These are phyloP conservation scores for Dorcoceras hygrometricum DNA, from an alignment of 257 asterid species.

Conservation along the genomic window DNA sequence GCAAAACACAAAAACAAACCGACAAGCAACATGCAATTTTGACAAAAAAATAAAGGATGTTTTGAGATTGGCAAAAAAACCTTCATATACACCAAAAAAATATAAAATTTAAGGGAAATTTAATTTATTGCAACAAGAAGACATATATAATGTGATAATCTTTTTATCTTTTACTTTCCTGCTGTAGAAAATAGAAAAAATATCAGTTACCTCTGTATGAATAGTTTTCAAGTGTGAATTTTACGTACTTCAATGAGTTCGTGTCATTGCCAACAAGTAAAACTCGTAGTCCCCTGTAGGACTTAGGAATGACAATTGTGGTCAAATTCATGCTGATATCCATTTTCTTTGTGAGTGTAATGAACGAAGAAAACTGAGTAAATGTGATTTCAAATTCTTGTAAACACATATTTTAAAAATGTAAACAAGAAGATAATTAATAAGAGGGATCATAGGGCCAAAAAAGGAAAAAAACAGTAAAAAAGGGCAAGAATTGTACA, in stretches of 20 bases:
- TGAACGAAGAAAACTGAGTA: not conserved
- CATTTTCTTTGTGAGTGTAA: not conserved
- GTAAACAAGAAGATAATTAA: not conserved
- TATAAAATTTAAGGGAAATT: too few species aligned
- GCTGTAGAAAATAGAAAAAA: not conserved
- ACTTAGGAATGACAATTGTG: not conserved
- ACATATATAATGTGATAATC: not conserved
- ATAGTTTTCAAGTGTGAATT: slow-evolving; percentile 15
- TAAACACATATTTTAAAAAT: too few species aligned
- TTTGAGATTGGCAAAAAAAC: not conserved
- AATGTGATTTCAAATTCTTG: not conserved
- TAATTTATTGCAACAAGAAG: too few species aligned
- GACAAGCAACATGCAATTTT: too few species aligned
- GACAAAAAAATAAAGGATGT: not conserved
- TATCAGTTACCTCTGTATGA: slow-evolving; percentile 26
- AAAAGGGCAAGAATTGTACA: not conserved
- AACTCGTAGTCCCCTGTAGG: slow-evolving; percentile 20
- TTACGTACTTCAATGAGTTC: slow-evolving; percentile 3
- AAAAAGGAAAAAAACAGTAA: not conserved
- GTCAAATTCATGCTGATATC: not conserved
- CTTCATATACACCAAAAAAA: not conserved
- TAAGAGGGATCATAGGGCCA: not conserved
- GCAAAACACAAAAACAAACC: not conserved
- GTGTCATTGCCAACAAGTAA: slow-evolving; percentile 27
- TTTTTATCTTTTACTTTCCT: not conserved